A percentile compares a stretch with the other conserved stretches of the same genome.
Conservation (phyloP, 805 yeast genomes). For the Candida schatavii region DNA sequence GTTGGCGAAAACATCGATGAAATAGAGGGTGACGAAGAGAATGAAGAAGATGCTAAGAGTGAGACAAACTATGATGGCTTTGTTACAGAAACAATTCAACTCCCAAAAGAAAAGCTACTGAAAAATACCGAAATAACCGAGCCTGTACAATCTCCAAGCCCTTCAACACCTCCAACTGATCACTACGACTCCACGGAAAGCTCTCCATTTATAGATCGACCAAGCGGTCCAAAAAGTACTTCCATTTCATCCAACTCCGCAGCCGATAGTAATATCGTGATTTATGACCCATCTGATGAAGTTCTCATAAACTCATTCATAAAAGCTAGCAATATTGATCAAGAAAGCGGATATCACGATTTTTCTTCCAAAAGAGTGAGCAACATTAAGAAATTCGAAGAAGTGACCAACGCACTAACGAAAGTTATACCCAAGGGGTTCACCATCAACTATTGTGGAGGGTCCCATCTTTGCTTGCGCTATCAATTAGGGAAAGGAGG, state of each 20-base stretch:
- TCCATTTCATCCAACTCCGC: not conserved
- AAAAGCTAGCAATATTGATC: constrained; percentile 22
- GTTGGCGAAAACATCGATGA: constrained; percentile 17
- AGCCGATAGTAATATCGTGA: not conserved
- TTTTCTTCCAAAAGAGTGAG: constrained; percentile 28
- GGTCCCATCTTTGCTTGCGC: constrained; percentile 46
- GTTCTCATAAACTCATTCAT: constrained; percentile 38
- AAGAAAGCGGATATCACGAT: constrained; percentile 37
- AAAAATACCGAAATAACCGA: constrained; percentile 4
- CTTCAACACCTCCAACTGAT: constrained; percentile 27
- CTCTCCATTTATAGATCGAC: constrained; percentile 47
- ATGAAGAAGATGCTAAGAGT: constrained; percentile 17
- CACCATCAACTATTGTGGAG: constrained; percentile 41
- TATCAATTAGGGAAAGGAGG: constrained; percentile 78
- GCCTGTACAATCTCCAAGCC: not conserved
- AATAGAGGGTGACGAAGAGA: constrained; percentile 19
- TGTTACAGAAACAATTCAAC: constrained; percentile 47
- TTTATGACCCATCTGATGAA: constrained; percentile 43
- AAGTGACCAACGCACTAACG: constrained; percentile 33
- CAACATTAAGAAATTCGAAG: constrained; percentile 29
- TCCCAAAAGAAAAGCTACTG: not conserved
- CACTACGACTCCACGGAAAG: constrained; percentile 27
- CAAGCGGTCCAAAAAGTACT: constrained; percentile 8
- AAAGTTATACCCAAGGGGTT: constrained; percentile 33
- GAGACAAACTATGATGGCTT: constrained; percentile 42